Base-by-base conservation (phyloP, 805 yeast genomes). In the Saccharomycopsis sp. region DNA sequence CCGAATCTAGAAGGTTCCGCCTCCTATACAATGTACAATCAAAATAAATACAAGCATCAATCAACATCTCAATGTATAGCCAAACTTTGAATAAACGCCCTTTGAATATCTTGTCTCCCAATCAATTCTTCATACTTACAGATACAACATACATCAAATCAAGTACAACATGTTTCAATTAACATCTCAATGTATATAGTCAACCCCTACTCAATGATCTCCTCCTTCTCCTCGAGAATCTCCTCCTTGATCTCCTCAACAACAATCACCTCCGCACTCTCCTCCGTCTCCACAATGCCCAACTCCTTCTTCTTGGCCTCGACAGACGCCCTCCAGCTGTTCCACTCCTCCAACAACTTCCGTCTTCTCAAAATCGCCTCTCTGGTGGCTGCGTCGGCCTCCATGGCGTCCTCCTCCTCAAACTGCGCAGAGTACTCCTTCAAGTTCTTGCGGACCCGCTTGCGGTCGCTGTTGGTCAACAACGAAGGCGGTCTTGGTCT, bases 401-500 rank as follows among this genome's bases (percentile, higher is more conserved):
- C 97, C 92, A 90, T 91, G 52, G 92, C 92, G 75, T 94, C 99
- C 62, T 80, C 78, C 75, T 91, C 97, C 65, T 92, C 98, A 75
- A 91, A 94, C 74, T 89, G 91, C 48, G 94, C 94, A 66, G 91
- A 79, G 80, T 87, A 89, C 73, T 89, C 92, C 70, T 85, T 83
- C 77, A 92, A 75, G 76, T 87, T 87, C 87, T 89, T 88, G 77
- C 89, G 82, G 62, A 94, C 90, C 79, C 85, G 87, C 86, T 90
- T 89, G 77, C 83, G 83, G 71, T 89, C 95, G 64, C 83, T 86
- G 66, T 85, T 83, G 61, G 84, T 77, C 69, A 94, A 81, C 63
- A 85, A 73, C 1, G 91, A 79, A 18, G 81, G 82, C 54, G 99
- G 99, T 76, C 99, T 85, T 67, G 98, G 98, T 79, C 99, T 88